Conservation (phyloP, 176 grass and related monocot species). For the Oryza nivara region DNA sequence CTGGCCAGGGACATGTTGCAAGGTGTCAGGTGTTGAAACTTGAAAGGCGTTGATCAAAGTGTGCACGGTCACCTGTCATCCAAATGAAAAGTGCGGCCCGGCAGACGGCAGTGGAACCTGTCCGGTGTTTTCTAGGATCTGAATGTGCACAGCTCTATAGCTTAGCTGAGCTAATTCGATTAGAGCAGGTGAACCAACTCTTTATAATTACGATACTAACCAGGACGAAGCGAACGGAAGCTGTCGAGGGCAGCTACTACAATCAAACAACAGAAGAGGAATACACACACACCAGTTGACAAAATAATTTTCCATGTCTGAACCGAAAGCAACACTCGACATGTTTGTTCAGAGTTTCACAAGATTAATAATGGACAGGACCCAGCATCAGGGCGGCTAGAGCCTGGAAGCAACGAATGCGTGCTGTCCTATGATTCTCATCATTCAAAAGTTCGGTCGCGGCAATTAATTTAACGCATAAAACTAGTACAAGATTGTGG, state of each 20-base stretch:
- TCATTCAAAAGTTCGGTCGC: neutral
- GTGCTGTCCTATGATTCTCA: neutral
- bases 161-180: constrained; percentile 34
- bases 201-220: neutral
- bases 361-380: neutral
- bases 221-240: neutral
- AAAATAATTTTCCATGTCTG: neutral
- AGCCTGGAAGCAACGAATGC: neutral
- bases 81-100: neutral
- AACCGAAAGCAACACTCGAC: constrained; percentile 12
- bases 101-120: neutral
- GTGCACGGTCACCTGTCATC: neutral
- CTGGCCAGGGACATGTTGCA: neutral
- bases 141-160: neutral
- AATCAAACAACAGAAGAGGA: neutral
- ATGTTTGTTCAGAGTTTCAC: neutral
- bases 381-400: neutral
- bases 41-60: neutral
- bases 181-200: constrained; percentile 30
- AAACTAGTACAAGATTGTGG: neutral
- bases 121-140: neutral
- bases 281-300: neutral
- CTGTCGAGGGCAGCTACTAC: neutral
- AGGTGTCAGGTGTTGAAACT: neutral
- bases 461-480: neutral